Evolutionary conservation across 163 green algal genomes (phyloP).

Genomic region (Picocystis sp.): DNA sequence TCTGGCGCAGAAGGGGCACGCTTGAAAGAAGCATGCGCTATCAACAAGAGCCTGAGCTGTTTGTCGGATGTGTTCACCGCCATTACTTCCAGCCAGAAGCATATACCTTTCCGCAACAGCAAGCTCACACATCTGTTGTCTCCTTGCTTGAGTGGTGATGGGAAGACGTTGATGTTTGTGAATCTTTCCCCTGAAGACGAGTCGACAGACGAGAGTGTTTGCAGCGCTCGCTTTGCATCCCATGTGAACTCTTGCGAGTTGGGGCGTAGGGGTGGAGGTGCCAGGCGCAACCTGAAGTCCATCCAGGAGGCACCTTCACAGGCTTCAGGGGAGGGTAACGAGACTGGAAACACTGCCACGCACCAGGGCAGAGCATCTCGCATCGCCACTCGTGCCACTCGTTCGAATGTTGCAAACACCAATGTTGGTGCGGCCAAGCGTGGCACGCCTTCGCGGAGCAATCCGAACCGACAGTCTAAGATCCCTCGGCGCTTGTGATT

Average conservation of each 20-base stretch:
- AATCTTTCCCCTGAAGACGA: conserved; percentile 49
- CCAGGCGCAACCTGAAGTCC: conserved; percentile 29
- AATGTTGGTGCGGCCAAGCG: too few relatives aligned
- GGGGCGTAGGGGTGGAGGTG: conserved; percentile 36
- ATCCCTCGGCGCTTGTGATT: too few relatives aligned
- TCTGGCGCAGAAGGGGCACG: conserved; percentile 31
- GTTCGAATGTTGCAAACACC: too few relatives aligned
- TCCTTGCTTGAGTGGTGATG: conserved; percentile 41
- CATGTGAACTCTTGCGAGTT: conserved; percentile 56
- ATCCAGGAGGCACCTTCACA: background rate
- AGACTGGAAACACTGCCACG: too few relatives aligned
- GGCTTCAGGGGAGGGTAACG: conserved; percentile 2
- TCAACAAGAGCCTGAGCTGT: conserved; percentile 69
- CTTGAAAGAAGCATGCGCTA: conserved; percentile 63
- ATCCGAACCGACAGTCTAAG: too few relatives aligned
- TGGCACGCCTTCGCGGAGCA: too few relatives aligned
- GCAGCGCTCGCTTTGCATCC: conserved; percentile 48
- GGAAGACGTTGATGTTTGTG: conserved; percentile 78
- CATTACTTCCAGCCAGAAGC: conserved; percentile 38
- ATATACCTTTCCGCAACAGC: conserved; percentile 48
- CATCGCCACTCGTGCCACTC: too few relatives aligned
- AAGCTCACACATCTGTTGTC: conserved; percentile 68
- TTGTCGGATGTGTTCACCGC: conserved; percentile 74
- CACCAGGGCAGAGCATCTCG: too few relatives aligned
- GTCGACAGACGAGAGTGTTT: conserved; percentile 43